Evolutionary conservation across 2,329 filamentous ascomycete genomes (phyloP).

Genomic region (Dryadomyces sulphureus): DNA sequence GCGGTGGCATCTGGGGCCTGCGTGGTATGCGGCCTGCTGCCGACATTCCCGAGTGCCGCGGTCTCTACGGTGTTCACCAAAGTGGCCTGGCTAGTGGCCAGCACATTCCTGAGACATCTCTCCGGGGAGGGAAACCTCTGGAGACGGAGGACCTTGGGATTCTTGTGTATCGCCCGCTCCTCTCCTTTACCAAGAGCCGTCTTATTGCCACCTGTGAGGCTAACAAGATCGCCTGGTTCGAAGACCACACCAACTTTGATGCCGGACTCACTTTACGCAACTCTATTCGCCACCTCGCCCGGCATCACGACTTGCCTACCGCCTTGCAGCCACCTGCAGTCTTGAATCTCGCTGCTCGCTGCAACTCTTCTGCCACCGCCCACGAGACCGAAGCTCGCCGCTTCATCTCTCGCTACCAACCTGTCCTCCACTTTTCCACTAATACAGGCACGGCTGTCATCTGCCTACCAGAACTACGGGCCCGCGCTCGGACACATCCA

Average conservation of each 20-base stretch:
- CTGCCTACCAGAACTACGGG: conserved; percentile 22
- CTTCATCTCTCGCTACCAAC: conserved; percentile 32
- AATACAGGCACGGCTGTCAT: conserved; percentile 32
- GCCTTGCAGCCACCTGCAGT: conserved; percentile 55
- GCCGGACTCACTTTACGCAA: conserved; percentile 67
- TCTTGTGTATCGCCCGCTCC: conserved; percentile 51
- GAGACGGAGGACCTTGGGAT: conserved; percentile 49
- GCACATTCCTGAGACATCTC: conserved; percentile 8
- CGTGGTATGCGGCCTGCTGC: conserved; percentile 49
- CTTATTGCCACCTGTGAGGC: conserved; percentile 61
- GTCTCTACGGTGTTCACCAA: conserved; percentile 54
- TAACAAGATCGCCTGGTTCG: conserved; percentile 59
- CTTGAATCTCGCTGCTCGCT: conserved; percentile 41
- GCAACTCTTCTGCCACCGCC: conserved; percentile 25
- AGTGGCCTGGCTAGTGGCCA: conserved; percentile 44
- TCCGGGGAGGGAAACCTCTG: no score
- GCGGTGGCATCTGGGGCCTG: conserved; percentile 54
- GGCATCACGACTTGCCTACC: conserved; percentile 44
- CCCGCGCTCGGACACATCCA: conserved; percentile 9
- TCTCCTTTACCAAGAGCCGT: conserved; percentile 55
- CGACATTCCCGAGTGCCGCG: conserved; percentile 73
- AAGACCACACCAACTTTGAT: conserved; percentile 73
- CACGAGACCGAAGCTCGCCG: conserved; percentile 38
- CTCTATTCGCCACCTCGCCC: conserved; percentile 55
- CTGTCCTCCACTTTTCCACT: conserved; percentile 31